Evolutionary conservation across 1,284 basidiomycete genomes (phyloP).

Genomic region (Coriolopsis trogii): DNA sequence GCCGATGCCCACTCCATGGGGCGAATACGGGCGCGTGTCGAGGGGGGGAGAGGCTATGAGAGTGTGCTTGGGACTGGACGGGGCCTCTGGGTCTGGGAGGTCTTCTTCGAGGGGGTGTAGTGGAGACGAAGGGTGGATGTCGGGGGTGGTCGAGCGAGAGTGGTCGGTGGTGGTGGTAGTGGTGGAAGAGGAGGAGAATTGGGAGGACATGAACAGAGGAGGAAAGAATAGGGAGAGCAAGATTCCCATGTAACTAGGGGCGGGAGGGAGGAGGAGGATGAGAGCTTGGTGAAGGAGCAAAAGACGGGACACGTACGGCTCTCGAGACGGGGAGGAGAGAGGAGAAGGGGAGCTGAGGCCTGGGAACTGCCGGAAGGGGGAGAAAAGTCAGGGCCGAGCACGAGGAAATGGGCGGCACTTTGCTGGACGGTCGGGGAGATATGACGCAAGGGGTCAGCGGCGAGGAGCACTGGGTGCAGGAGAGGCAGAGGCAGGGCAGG

Average conservation of each 20-base stretch:
- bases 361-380: conserved; percentile 14
- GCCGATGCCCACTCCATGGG: conserved; percentile 33
- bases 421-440: conserved; percentile 15
- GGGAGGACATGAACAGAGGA: conserved; percentile 34
- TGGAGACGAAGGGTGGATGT: conserved; percentile 10
- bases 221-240: conserved; percentile 37
- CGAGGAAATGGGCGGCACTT: conserved; percentile 24
- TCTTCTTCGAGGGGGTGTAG: conserved; percentile 16
- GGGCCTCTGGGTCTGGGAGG: conserved; percentile 14
- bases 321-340: conserved; percentile 6
- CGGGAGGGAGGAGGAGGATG: conserved; percentile 1
- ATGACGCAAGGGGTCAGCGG: conserved; percentile 30
- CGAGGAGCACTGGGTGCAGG: no score
- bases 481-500: conserved; percentile 26
- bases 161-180: conserved; percentile 26
- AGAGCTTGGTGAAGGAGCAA: conserved; percentile 1
- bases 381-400: conserved; percentile 24
- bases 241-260: conserved; percentile 36
- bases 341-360: conserved; percentile 11
- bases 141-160: conserved; percentile 26
- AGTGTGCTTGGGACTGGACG: conserved; percentile 16
- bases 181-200: conserved; percentile 27
- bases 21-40: conserved; percentile 27
- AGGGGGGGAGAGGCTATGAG: conserved; percentile 27
- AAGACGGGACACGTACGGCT: conserved; percentile 17